Base-by-base conservation (phyloP, 768 basidiomycete species). In the Coprinopsis strossmayeri region DNA sequence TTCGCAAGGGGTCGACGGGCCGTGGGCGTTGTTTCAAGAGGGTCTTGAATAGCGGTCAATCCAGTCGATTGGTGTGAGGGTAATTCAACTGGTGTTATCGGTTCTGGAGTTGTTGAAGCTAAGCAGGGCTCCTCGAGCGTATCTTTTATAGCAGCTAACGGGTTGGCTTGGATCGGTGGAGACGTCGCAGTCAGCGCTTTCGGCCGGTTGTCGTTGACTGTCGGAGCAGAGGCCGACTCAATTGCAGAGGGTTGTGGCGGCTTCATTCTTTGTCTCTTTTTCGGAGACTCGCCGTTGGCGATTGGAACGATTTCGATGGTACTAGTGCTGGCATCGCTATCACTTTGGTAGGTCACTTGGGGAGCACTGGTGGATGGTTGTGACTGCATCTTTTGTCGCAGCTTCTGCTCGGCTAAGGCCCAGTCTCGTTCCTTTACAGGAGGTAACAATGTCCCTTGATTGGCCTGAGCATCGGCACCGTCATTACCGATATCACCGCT, bases 401-500 rank as follows among this genome's bases (percentile, higher is more conserved):
- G 11, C 23, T 45, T 20, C 39, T 20, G 37, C 44, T 69, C 61
- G 26, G 67, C 52, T n/a, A 49, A 45, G 0, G 63, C 66, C 87
- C 87, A 91, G 54, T 89, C 76, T 39, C 72, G 71, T 28, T 90
- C 87, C 3, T 59, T 57, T 1, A 67, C 50, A 15, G 35, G 50
- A 0, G 71, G 68, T 45, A 71, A 50, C 9, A 58, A 54, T 9
- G 74, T 63, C 2, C 91, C 91, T 3, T 64, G 26, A 49, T 79
- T 84, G 2, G 91, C 91, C 48, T 83, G 73, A 12, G 53, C 57
- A 61, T 97, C 94, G 2, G 94, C 94, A 35, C 78, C 83, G 46
- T 97, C 93, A 60, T 97, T 97, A 1, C 94, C 94, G 46, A 66
- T 67, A 24, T 79, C 70, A 0, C 91, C 91, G 9, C 69, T 71